phyloP scores from a whole-genome alignment of 2,329 filamentous ascomycete genomes.

The Fusarium nisikadoi region DNA sequence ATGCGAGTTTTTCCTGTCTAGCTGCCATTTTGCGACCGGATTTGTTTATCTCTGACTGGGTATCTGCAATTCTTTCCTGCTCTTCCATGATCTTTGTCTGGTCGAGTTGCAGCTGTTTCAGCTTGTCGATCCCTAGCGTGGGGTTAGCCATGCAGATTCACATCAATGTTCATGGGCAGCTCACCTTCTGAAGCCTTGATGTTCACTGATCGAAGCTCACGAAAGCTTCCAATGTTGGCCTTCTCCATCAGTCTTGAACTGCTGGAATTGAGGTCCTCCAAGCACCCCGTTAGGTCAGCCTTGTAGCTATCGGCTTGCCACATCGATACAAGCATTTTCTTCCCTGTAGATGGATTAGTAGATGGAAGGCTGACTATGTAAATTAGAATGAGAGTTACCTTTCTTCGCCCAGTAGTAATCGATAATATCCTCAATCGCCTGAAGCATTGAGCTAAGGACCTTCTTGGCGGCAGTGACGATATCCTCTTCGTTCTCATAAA shows the following conservation, averaged over 20 bases:
- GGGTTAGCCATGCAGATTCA: neutral
- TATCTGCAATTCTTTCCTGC: neutral
- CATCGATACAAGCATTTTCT: neutral
- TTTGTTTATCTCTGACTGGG: neutral
- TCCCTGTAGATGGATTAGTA: accelerated
- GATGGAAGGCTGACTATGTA: too few species aligned
- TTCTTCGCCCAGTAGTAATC: neutral
- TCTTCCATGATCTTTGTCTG: neutral
- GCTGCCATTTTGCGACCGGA: accelerated
- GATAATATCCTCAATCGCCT: neutral
- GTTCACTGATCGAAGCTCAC: neutral
- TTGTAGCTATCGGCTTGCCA: neutral
- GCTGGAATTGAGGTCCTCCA: neutral
- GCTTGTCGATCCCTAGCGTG: accelerated
- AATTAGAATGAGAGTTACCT: neutral
- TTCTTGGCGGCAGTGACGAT: neutral
- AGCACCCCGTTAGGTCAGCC: neutral
- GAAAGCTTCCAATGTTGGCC: neutral
- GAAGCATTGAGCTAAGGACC: neutral
- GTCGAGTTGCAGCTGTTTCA: neutral
- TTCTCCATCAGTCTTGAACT: neutral
- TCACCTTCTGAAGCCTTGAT: neutral
- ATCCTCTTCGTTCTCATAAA: neutral
- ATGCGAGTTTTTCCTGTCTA: neutral
- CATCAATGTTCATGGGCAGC: too few species aligned